These are phyloP conservation scores for Auricularia sp. DNA, from an alignment of 768 basidiomycete genomes.

Conservation along the genomic window DNA sequence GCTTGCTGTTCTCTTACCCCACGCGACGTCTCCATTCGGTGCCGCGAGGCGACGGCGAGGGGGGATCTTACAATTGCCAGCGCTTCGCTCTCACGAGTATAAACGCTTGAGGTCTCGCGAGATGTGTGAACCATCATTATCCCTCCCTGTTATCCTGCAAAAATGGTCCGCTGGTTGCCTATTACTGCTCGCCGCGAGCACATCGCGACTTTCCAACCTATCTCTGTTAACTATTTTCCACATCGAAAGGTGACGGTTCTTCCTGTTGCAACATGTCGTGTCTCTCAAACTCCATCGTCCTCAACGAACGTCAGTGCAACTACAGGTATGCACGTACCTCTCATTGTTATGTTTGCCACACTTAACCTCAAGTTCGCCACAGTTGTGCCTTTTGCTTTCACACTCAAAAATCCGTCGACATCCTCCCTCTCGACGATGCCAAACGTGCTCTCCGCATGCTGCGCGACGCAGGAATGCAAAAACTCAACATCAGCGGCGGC, in stretches of 20 bases:
- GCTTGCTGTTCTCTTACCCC: neutral
- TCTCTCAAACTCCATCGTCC: neutral
- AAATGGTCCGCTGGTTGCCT: neutral
- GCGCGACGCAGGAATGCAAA: constrained; percentile 24
- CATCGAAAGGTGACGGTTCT: constrained; percentile 8
- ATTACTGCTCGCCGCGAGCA: neutral
- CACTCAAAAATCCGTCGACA: constrained; percentile 24
- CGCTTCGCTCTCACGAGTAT: neutral
- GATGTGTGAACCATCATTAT: neutral
- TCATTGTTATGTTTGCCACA: neutral
- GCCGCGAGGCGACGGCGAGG: neutral
- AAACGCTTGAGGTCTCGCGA: neutral
- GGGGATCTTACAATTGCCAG: neutral
- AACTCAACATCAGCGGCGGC: constrained; percentile 28
- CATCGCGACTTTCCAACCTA: neutral
- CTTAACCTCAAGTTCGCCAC: neutral
- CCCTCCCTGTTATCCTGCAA: neutral
- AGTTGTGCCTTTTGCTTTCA: constrained; percentile 32
- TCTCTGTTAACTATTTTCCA: constrained; percentile 20
- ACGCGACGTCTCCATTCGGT: neutral
- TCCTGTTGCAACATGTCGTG: neutral
- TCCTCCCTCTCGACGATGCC: constrained; percentile 26
- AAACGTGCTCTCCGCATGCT: constrained; percentile 25
- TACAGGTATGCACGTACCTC: neutral
- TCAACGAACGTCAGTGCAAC: neutral